Conservation (phyloP, 371 early-diverging fungal genomes). For the Mortierella sp. region DNA sequence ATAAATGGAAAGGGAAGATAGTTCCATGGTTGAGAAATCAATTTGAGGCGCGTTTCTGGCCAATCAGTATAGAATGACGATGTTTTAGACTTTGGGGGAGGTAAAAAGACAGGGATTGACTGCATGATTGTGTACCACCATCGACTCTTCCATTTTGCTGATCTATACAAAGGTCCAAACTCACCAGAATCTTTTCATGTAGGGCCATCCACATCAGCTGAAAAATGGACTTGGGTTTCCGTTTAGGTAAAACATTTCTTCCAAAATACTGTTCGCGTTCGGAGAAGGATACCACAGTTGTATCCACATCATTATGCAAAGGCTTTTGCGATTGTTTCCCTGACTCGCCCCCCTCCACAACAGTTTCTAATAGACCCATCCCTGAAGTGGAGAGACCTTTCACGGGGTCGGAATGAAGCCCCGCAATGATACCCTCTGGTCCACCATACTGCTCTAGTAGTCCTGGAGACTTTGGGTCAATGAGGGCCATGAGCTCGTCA, state of each 20-base stretch:
- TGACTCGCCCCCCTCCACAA: constrained; percentile 14
- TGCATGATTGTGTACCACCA: background rate
- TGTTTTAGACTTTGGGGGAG: too few species aligned
- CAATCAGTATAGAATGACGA: too few species aligned
- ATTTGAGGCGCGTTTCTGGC: too few species aligned
- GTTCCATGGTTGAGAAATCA: too few species aligned
- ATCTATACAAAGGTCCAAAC: constrained; percentile 6
- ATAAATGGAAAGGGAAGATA: too few species aligned
- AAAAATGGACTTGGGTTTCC: constrained; percentile 76
- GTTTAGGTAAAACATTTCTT: constrained; percentile 74
- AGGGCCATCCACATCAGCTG: constrained; percentile 85
- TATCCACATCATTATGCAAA: background rate
- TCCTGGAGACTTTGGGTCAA: constrained; percentile 71
- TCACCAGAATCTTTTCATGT: constrained; percentile 87
- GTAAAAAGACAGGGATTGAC: background rate
- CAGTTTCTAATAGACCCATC: constrained; percentile 18
- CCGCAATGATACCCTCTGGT: constrained; percentile 64
- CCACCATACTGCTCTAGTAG: constrained; percentile 63
- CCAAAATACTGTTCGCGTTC: constrained; percentile 69
- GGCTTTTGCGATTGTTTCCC: constrained; percentile 9
- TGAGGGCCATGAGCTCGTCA: constrained; percentile 62
- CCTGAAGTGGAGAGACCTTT: constrained; percentile 59
- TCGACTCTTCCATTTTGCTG: background rate
- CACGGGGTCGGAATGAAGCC: constrained; percentile 65
- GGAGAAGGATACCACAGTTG: constrained; percentile 20